Evolutionary conservation across 2,329 filamentous ascomycete genomes (phyloP).

Genomic region (Penicillium concentricum): DNA sequence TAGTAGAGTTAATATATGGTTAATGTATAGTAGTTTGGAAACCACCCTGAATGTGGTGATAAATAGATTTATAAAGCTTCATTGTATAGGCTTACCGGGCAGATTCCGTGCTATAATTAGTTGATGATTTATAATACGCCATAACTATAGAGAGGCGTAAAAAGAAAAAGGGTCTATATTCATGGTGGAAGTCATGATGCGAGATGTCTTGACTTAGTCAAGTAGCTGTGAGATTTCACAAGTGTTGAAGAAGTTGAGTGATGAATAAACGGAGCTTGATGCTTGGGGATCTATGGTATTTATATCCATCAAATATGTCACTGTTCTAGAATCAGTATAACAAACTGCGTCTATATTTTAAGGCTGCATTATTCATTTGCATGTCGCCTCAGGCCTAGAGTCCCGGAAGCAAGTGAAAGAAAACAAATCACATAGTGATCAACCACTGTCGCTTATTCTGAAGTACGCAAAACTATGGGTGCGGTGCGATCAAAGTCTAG

Average conservation of each 20-base stretch:
- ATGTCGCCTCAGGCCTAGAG: not conserved
- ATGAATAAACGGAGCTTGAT: not conserved
- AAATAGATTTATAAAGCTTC: too few species aligned
- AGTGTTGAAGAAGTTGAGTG: not conserved
- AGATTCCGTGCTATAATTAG: too few species aligned
- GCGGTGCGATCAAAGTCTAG: not conserved
- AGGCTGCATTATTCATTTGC: not conserved
- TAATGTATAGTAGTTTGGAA: too few species aligned
- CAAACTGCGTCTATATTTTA: not conserved
- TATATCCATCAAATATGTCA: not conserved
- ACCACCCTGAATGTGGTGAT: too few species aligned
- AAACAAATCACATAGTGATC: not conserved
- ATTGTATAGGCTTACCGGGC: too few species aligned
- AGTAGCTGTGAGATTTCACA: not conserved
- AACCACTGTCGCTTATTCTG: not conserved
- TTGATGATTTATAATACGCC: too few species aligned
- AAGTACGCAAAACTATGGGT: too few species aligned
- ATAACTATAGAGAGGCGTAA: too few species aligned
- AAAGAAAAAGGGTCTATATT: too few species aligned
- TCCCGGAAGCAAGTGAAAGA: not conserved
- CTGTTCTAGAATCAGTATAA: not conserved
- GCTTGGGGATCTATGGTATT: not conserved
- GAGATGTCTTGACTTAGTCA: not conserved
- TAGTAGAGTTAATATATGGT: too few species aligned
- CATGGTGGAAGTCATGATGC: not conserved